Evolutionary conservation across 768 basidiomycete genomes (phyloP).

Genomic region (Phallus indusiatus): DNA sequence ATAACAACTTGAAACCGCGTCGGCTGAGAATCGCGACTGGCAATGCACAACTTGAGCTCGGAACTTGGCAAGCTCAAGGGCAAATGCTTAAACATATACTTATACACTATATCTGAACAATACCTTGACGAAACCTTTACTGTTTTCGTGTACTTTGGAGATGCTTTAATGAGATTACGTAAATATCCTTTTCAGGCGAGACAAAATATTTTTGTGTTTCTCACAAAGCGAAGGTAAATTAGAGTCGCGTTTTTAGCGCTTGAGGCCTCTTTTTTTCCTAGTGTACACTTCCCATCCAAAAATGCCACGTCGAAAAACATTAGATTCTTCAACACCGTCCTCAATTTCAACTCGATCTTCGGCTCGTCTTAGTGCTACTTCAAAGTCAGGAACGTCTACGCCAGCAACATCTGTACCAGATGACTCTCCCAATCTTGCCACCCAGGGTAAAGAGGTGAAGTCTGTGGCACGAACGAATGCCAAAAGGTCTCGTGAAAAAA

Average conservation of each 20-base stretch:
- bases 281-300: neutral
- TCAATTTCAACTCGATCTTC: neutral
- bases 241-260: conserved; percentile 1
- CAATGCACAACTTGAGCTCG: too few species aligned
- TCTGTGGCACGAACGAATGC: neutral
- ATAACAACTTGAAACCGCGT: too few species aligned
- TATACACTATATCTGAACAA: too few species aligned
- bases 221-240: neutral
- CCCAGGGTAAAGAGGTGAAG: neutral
- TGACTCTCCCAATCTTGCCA: neutral
- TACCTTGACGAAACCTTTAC: too few species aligned
- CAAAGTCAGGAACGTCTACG: conserved; percentile 2
- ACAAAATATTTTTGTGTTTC: neutral
- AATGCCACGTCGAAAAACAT: conserved; percentile 4
- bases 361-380: neutral
- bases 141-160: too few species aligned
- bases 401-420: conserved; percentile 5
- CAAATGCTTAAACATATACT: too few species aligned
- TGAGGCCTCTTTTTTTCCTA: neutral
- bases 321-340: neutral
- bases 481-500: conserved; percentile 1
- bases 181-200: too few species aligned
- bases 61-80: too few species aligned
- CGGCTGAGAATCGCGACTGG: too few species aligned
- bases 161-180: too few species aligned